Percentiles rank a stretch among this genome's conserved stretches.
These are phyloP conservation scores for Candida sojae DNA, from an alignment of 1,139 yeast genomes.

Conservation along the genomic window DNA sequence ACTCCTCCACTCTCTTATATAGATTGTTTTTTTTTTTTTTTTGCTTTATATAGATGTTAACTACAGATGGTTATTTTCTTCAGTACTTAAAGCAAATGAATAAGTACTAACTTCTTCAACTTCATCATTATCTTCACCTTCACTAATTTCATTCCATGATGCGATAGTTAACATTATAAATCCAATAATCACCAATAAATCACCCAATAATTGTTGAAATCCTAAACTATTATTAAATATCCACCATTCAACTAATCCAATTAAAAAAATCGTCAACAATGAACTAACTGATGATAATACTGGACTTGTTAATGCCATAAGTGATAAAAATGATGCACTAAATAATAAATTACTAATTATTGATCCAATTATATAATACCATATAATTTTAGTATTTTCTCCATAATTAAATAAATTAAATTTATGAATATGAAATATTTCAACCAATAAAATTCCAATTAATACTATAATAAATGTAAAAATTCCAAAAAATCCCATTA, in stretches of 20 bases:
- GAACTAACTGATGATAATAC: constrained; percentile 85
- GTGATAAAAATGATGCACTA: constrained; percentile 70
- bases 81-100: constrained; percentile 44
- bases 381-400: constrained; percentile 34
- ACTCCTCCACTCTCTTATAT: too few species aligned
- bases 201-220: constrained; percentile 54
- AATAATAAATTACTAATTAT: constrained; percentile 65
- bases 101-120: constrained; percentile 46
- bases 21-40: constrained; percentile 15
- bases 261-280: constrained; percentile 73
- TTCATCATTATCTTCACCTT: constrained; percentile 61
- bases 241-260: constrained; percentile 77
- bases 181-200: constrained; percentile 61
- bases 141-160: constrained; percentile 72
- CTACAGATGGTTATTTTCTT: constrained; percentile 38
- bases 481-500: constrained; percentile 58
- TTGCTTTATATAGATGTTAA: background rate
- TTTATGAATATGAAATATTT: constrained; percentile 57
- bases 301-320: constrained; percentile 85
- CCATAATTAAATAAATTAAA: constrained; percentile 57
- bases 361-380: constrained; percentile 51
- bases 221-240: constrained; percentile 61
- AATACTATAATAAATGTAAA: constrained; percentile 56
- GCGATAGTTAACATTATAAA: constrained; percentile 70
- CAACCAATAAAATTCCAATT: constrained; percentile 49